Conservation (phyloP, 495 filamentous ascomycete genomes). For the Lophium mytilinum region DNA sequence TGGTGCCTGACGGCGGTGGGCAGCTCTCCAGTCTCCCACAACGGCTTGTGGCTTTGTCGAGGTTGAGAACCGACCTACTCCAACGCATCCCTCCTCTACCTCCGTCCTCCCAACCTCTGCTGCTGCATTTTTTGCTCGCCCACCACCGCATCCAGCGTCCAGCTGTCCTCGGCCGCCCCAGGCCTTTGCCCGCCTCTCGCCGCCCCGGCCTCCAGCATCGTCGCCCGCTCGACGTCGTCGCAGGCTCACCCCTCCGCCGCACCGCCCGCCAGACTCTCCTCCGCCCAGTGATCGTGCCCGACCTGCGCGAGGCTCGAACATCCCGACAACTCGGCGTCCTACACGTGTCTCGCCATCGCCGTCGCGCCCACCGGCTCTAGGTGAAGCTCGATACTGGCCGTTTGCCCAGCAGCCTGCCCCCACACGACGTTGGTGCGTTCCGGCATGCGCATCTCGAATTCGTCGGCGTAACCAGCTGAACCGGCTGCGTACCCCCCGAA, state of each 20-base stretch:
- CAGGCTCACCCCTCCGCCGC: background rate
- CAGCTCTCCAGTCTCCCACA: no score
- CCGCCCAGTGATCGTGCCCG: background rate
- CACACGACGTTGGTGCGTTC: slow-evolving; percentile 2
- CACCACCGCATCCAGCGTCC: no score
- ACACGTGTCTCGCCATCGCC: background rate
- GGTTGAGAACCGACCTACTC: no score
- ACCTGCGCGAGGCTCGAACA: background rate
- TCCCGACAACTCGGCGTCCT: background rate
- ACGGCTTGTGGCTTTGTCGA: no score
- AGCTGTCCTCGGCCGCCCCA: background rate
- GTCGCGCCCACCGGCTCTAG: background rate
- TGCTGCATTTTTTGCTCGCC: no score
- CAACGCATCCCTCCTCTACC: no score
- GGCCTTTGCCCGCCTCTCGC: background rate
- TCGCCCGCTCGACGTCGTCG: background rate
- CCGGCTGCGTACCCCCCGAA: slow-evolving; percentile 13
- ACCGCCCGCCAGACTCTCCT: background rate
- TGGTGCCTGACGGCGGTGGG: no score
- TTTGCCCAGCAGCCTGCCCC: background rate
- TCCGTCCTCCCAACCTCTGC: no score
- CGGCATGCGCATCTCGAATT: slow-evolving; percentile 21
- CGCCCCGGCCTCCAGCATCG: background rate
- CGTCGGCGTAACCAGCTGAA: slow-evolving; percentile 23
- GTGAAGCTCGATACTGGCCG: background rate